Percentiles rank a stretch among this genome's conserved stretches.
Evolutionary conservation across 768 basidiomycete genomes (phyloP).

Genomic region (Naematelia aurantialba): DNA sequence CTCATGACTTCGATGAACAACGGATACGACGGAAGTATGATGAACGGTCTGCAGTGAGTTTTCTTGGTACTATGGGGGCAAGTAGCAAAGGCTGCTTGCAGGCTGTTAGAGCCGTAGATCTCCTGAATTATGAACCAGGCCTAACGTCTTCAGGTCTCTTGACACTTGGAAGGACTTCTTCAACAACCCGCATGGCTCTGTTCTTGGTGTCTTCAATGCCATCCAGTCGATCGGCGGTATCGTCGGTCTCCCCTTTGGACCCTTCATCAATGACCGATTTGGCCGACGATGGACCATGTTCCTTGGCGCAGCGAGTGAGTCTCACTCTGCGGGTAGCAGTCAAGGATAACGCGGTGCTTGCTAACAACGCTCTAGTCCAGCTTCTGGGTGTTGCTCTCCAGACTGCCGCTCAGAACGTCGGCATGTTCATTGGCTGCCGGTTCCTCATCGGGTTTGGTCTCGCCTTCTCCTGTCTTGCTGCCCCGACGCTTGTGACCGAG

Average conservation of each 20-base stretch:
- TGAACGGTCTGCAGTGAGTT: constrained; percentile 55
- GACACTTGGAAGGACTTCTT: constrained; percentile 60
- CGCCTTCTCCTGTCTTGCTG: constrained; percentile 64
- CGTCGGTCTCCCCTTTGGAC: constrained; percentile 58
- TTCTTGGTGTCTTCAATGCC: constrained; percentile 30
- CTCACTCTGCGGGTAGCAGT: constrained; percentile 58
- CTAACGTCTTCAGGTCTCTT: constrained; percentile 54
- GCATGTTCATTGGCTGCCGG: constrained; percentile 55
- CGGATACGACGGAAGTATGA: constrained; percentile 55
- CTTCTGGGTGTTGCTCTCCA: constrained; percentile 61
- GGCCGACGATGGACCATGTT: constrained; percentile 60
- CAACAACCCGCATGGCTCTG: constrained; percentile 21
- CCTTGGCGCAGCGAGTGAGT: constrained; percentile 45
- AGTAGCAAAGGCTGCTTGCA: too few species aligned
- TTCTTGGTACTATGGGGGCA: too few species aligned
- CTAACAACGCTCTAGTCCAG: constrained; percentile 57
- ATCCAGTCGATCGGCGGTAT: constrained; percentile 63
- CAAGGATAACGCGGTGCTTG: constrained; percentile 54
- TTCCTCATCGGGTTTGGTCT: constrained; percentile 58
- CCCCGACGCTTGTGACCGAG: constrained; percentile 80
- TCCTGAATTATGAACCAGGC: neutral
- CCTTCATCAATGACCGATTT: constrained; percentile 56
- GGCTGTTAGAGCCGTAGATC: too few species aligned
- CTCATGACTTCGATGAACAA: constrained; percentile 65
- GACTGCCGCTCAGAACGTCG: constrained; percentile 54